phyloP scores from a whole-genome alignment of 495 filamentous ascomycete genomes.

The Talaromyces ruber region DNA sequence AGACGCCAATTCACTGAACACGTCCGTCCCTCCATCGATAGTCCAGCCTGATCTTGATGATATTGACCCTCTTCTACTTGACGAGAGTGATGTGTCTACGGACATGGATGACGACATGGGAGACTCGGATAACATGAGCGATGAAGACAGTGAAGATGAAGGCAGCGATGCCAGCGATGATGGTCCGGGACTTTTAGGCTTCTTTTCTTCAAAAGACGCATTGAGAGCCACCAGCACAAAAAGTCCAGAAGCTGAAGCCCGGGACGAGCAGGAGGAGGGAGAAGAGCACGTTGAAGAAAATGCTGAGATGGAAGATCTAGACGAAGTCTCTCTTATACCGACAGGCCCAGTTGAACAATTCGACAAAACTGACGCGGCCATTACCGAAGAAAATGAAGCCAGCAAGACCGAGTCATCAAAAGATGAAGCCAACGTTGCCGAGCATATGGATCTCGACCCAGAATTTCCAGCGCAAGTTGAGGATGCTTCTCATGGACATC shows the following conservation, averaged over 20 bases:
- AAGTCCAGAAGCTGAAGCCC: slow-evolving; percentile 14
- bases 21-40: slow-evolving; percentile 16
- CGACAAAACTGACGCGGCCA: not conserved
- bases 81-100: slow-evolving; percentile 73
- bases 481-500: slow-evolving; percentile 15
- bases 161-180: slow-evolving; percentile 41
- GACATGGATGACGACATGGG: slow-evolving; percentile 85
- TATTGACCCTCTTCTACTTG: slow-evolving; percentile 55
- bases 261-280: slow-evolving; percentile 13
- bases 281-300: slow-evolving; percentile 17
- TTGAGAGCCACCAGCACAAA: slow-evolving; percentile 25
- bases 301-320: slow-evolving; percentile 27
- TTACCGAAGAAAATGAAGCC: not conserved
- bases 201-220: slow-evolving; percentile 44
- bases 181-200: slow-evolving; percentile 55
- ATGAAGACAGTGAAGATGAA: slow-evolving; percentile 41
- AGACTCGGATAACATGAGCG: slow-evolving; percentile 52
- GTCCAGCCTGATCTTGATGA: slow-evolving; percentile 48
- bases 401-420: not conserved
- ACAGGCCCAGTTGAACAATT: slow-evolving; percentile 22
- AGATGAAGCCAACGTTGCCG: not conserved
- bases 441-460: not conserved
- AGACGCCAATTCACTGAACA: slow-evolving; percentile 16
- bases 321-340: slow-evolving; percentile 38
- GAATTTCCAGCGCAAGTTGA: not conserved